Evolutionary conservation across 352 stramenopile species (phyloP).

Genomic region (Phytophthora crassamura): DNA sequence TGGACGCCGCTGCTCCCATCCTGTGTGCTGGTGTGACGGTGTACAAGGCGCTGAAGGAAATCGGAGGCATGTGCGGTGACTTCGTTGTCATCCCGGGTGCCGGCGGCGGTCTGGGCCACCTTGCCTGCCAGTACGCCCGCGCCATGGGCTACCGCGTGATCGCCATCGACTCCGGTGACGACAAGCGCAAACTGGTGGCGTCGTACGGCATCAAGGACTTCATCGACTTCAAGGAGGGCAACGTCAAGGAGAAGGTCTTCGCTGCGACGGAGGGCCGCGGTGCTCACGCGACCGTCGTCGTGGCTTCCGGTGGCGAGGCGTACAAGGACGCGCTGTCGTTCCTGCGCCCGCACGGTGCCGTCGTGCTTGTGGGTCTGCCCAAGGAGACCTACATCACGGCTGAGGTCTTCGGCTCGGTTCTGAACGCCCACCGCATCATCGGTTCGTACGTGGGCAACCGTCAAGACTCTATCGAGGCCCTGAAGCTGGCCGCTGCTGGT

Average conservation of each 20-base stretch:
- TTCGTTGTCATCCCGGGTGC: constrained; percentile 65
- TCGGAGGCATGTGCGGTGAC: constrained; percentile 43
- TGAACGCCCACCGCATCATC: constrained; percentile 55
- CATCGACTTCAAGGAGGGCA: constrained; percentile 68
- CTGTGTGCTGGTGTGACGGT: constrained; percentile 89
- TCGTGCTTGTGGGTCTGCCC: constrained; percentile 73
- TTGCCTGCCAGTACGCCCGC: constrained; percentile 76
- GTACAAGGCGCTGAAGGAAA: constrained; percentile 80
- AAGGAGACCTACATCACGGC: constrained; percentile 54
- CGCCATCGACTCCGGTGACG: constrained; percentile 64
- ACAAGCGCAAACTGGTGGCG: constrained; percentile 65
- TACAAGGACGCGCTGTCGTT: constrained; percentile 60
- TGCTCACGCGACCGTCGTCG: constrained; percentile 72
- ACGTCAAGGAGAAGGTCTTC: constrained; percentile 50
- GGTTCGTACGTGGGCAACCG: constrained; percentile 64
- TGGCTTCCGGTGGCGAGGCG: constrained; percentile 64
- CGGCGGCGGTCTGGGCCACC: constrained; percentile 80
- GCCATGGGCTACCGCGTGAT: constrained; percentile 75
- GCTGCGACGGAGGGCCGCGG: constrained; percentile 48
- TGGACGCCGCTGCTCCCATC: constrained; percentile 60
- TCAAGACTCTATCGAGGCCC: constrained; percentile 59
- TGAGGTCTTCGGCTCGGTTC: constrained; percentile 46
- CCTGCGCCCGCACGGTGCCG: constrained; percentile 64
- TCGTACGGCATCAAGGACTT: constrained; percentile 75
- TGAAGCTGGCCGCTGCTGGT: constrained; percentile 51